Percentiles rank a stretch among this genome's conserved stretches.
These are phyloP conservation scores for Parsonsia alboflavescens DNA, from an alignment of 257 asterid genomes.

Conservation along the genomic window DNA sequence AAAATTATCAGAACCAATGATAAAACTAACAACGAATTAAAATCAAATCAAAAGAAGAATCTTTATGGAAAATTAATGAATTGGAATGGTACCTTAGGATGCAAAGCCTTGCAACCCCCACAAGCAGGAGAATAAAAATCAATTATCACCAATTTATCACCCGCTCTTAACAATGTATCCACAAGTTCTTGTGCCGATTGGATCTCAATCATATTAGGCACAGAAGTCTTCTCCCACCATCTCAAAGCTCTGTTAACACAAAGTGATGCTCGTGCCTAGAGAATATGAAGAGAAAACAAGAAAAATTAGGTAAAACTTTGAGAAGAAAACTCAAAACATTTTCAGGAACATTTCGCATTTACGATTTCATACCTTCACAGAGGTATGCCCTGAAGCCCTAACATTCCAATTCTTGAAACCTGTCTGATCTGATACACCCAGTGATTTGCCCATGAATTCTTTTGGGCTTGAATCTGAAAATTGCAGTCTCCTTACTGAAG, in stretches of 20 bases:
- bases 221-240: conserved; percentile 88
- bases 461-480: conserved; percentile 41
- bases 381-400: conserved; percentile 35
- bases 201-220: conserved; percentile 82
- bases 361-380: conserved; percentile 44
- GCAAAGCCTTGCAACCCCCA: conserved; percentile 91
- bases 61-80: not conserved
- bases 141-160: conserved; percentile 68
- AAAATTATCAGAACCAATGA: not conserved
- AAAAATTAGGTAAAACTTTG: not conserved
- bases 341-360: not conserved
- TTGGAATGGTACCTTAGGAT: conserved; percentile 60
- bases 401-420: conserved; percentile 23
- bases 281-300: not conserved
- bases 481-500: conserved; percentile 41
- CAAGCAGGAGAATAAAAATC: conserved; percentile 95
- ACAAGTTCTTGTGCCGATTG: conserved; percentile 60
- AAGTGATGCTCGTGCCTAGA: conserved; percentile 58
- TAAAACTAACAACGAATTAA: not conserved
- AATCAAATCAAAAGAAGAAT: not conserved
- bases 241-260: conserved; percentile 47
- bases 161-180: conserved; percentile 62
- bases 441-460: conserved; percentile 42
- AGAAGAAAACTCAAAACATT: not conserved
- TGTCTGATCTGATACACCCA: conserved; percentile 35